These are phyloP conservation scores for Fusarium sp. DNA, from an alignment of 2,329 filamentous ascomycete genomes.

Conservation along the genomic window DNA sequence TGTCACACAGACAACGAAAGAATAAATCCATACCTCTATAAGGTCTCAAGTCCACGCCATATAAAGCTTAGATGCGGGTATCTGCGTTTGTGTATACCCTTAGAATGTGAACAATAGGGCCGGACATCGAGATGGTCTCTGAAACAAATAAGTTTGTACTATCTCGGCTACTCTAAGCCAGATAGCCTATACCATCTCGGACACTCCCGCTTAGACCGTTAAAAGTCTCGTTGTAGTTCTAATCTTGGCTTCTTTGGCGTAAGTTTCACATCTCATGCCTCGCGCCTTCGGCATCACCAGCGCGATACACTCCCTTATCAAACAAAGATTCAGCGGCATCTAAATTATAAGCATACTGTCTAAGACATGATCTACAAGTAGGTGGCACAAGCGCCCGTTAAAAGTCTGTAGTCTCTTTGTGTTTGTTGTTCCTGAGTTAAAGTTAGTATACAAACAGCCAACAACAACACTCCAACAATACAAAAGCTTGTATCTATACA, in stretches of 20 bases:
- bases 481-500: not conserved
- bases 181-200: not conserved
- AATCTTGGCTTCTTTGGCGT: not conserved
- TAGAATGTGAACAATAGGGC: not conserved
- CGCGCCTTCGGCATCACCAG: not conserved
- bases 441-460: not conserved
- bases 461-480: not conserved
- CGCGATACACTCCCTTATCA: not conserved
- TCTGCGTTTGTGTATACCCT: not conserved
- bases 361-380: not conserved
- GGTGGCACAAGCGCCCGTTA: not conserved
- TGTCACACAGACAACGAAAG: not conserved
- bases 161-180: not conserved
- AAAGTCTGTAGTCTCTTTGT: not conserved
- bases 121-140: not conserved
- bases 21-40: not conserved
- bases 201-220: not conserved
- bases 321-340: not conserved
- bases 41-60: not conserved
- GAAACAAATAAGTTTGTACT: not conserved
- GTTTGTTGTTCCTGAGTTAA: not conserved
- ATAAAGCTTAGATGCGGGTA: not conserved
- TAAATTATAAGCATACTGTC: not conserved
- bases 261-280: not conserved
- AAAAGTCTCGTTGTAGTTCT: not conserved